Conservation (phyloP, 371 early-diverging fungal species). For the Cladochytrium tenue region DNA sequence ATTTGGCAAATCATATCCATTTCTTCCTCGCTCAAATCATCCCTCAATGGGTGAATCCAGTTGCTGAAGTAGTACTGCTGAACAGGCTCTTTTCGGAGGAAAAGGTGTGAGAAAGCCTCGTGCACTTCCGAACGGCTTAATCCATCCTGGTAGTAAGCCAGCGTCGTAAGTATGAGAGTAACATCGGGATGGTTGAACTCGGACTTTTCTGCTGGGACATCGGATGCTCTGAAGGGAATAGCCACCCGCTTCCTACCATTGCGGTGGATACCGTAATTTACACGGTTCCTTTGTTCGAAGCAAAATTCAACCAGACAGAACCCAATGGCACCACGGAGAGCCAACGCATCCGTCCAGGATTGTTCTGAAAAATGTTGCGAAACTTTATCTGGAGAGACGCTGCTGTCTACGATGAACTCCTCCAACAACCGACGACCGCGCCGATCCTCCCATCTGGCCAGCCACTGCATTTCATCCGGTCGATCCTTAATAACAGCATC, state of each 20-base stretch:
- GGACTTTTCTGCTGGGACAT: slow-evolving; percentile 20
- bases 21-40: slow-evolving; percentile 1
- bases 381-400: background rate
- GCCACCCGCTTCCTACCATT: slow-evolving; percentile 13
- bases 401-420: background rate
- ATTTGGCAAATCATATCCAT: slow-evolving; percentile 1
- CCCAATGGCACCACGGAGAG: background rate
- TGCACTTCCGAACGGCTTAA: slow-evolving; percentile 6
- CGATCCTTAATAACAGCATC: too few relatives aligned
- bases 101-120: slow-evolving; percentile 2
- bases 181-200: slow-evolving; percentile 30
- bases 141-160: slow-evolving; percentile 24
- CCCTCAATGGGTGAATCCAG: slow-evolving; percentile 2
- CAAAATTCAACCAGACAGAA: slow-evolving; percentile 18
- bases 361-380: background rate
- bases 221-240: slow-evolving; percentile 23
- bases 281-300: slow-evolving; percentile 14
- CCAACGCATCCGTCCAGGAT: background rate
- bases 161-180: slow-evolving; percentile 8
- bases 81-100: background rate
- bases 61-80: slow-evolving; percentile 8
- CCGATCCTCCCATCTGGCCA: too few relatives aligned
- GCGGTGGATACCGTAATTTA: slow-evolving; percentile 19
- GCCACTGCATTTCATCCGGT: too few relatives aligned
- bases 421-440: background rate